phyloP scores from a whole-genome alignment of 108 stramenopile species.

The Cyclostephanos tholiformis region DNA sequence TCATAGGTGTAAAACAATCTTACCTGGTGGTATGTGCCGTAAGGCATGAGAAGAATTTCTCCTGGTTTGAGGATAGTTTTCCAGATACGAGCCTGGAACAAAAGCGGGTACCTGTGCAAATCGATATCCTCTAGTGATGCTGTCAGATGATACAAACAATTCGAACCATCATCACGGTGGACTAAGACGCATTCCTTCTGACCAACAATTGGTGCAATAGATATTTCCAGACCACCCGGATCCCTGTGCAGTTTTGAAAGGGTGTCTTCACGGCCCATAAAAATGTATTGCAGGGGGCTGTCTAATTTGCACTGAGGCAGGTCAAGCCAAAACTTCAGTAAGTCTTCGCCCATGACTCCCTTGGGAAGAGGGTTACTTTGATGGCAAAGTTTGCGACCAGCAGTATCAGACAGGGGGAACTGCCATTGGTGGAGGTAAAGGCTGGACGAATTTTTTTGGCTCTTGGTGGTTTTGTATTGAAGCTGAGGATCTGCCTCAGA shows the following conservation, averaged over 20 bases:
- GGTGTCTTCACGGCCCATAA: constrained; percentile 78
- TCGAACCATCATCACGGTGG: constrained; percentile 66
- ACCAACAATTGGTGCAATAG: constrained; percentile 82
- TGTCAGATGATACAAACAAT: constrained; percentile 62
- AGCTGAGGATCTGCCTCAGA: constrained; percentile 10
- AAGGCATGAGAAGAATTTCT: constrained; percentile 86
- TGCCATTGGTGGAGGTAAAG: constrained; percentile 90
- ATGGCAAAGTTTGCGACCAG: constrained; percentile 66
- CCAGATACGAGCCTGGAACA: constrained; percentile 66
- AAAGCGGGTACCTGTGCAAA: constrained; percentile 60
- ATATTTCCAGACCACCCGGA: constrained; percentile 73
- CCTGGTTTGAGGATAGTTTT: constrained; percentile 71
- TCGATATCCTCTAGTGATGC: constrained; percentile 66
- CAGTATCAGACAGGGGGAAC: constrained; percentile 74
- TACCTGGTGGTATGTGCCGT: constrained; percentile 78
- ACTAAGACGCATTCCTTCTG: constrained; percentile 82
- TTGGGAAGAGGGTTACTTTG: constrained; percentile 62
- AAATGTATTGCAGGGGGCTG: constrained; percentile 82
- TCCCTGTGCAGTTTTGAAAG: constrained; percentile 73
- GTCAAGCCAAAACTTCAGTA: constrained; percentile 76
- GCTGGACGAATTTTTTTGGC: constrained; percentile 25
- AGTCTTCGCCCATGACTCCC: constrained; percentile 70
- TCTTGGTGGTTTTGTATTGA: constrained; percentile 22
- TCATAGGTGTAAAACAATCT: neutral
- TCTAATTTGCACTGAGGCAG: constrained; percentile 54